Conservation (phyloP, 2,329 filamentous ascomycete genomes). For the Epichloe elymi region DNA sequence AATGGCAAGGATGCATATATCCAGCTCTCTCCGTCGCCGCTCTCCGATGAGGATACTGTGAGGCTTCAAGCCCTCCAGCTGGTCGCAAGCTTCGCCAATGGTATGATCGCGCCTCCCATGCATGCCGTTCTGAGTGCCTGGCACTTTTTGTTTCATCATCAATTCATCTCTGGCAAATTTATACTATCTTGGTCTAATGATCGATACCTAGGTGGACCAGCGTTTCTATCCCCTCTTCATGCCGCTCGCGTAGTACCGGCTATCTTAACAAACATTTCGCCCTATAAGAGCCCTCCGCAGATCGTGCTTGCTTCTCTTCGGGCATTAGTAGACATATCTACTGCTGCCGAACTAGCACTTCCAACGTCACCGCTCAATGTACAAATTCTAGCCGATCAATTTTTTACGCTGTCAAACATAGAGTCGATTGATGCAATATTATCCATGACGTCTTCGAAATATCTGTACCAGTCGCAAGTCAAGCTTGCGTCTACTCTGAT, state of each 20-base stretch:
- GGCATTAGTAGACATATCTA: constrained; percentile 57
- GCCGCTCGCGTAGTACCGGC: constrained; percentile 53
- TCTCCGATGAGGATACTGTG: constrained; percentile 52
- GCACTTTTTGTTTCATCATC: not conserved
- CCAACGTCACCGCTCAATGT: constrained; percentile 34
- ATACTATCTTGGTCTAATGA: constrained; percentile 21
- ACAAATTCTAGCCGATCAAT: constrained; percentile 41
- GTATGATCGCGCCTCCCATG: constrained; percentile 31
- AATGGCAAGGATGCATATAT: constrained; percentile 27
- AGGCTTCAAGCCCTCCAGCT: constrained; percentile 72
- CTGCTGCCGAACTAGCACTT: constrained; percentile 46
- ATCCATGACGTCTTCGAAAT: constrained; percentile 37
- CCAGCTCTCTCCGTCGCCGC: constrained; percentile 19
- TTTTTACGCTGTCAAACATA: constrained; percentile 57
- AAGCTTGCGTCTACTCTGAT: constrained; percentile 45
- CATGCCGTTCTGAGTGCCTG: not conserved
- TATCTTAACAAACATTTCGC: constrained; percentile 59
- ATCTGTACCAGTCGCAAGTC: constrained; percentile 48
- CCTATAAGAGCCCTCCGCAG: constrained; percentile 47
- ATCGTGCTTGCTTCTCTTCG: constrained; percentile 63
- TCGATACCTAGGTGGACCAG: constrained; percentile 52
- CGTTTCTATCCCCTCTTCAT: constrained; percentile 64
- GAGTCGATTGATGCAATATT: constrained; percentile 54
- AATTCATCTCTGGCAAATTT: not conserved
- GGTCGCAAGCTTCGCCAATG: constrained; percentile 73